A percentile compares a stretch with the other conserved stretches of the same genome.
phyloP scores from a whole-genome alignment of 1,284 basidiomycete species.

The Moesziomyces globuligerus region DNA sequence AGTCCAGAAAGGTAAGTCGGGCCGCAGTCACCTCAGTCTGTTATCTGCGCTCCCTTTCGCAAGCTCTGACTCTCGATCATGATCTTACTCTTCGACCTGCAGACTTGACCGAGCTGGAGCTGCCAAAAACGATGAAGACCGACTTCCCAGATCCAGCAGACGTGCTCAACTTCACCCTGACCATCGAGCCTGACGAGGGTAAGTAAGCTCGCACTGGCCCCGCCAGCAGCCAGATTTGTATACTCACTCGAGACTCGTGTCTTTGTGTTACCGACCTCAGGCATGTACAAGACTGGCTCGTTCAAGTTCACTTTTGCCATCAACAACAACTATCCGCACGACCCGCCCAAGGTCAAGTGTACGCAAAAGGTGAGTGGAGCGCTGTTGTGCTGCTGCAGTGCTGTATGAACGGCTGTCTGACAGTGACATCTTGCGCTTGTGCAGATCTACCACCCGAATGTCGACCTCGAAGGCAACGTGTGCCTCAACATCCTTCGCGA shows the following conservation, averaged over 20 bases:
- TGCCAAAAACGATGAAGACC: conserved; percentile 95
- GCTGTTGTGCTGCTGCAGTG: conserved; percentile 39
- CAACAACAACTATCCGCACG: conserved; percentile 98
- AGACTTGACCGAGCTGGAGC: conserved; percentile 97
- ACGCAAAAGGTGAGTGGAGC: conserved; percentile 88
- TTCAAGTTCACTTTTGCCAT: conserved; percentile 95
- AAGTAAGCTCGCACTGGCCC: conserved; percentile 14
- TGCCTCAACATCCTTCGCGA: conserved; percentile 90
- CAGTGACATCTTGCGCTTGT: not conserved
- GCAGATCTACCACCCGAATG: conserved; percentile 98
- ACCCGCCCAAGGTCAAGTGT: conserved; percentile 98
- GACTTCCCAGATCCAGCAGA: conserved; percentile 89
- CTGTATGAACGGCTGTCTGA: not conserved
- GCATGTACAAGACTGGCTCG: conserved; percentile 95
- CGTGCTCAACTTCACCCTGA: conserved; percentile 94
- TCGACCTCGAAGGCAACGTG: conserved; percentile 96
- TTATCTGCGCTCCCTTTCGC: not conserved
- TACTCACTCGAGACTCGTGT: not conserved
- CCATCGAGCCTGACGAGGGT: conserved; percentile 97
- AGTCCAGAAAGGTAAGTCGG: conserved; percentile 90
- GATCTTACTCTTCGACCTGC: conserved; percentile 9
- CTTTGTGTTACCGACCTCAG: conserved; percentile 69
- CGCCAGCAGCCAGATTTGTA: not conserved
- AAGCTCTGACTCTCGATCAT: not conserved
- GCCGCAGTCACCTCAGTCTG: too few relatives aligned